Conservation (phyloP, 176 grass and related monocot species). For the Thalia dealbata region DNA sequence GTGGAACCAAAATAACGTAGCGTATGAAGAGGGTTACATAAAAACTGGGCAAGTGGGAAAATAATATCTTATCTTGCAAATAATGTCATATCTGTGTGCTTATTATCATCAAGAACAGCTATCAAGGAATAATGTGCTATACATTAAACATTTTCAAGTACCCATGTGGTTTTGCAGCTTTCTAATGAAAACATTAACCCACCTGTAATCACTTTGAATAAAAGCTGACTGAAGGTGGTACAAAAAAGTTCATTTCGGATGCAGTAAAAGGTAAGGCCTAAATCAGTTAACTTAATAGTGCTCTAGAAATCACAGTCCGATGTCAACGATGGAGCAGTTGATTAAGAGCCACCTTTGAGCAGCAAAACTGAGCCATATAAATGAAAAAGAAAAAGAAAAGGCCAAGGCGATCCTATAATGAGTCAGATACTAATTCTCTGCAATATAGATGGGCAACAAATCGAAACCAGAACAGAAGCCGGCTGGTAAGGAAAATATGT, state of each 20-base stretch:
- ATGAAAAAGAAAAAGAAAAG: no score
- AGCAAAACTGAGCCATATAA: background rate
- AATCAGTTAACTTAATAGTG: background rate
- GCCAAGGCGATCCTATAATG: no score
- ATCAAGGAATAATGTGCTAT: no score
- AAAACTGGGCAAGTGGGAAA: no score
- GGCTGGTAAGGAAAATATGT: conserved; percentile 17
- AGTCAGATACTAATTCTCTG: background rate
- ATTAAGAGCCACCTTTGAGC: background rate
- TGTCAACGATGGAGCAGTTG: background rate
- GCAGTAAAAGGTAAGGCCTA: background rate
- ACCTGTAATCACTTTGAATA: background rate
- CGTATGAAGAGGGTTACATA: no score
- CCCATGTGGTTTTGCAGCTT: background rate
- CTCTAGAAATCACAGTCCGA: background rate
- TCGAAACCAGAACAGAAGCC: conserved; percentile 4
- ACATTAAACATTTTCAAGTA: background rate
- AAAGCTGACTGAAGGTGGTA: background rate
- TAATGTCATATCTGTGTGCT: no score
- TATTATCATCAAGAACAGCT: no score
- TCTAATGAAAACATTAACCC: background rate
- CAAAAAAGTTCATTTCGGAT: background rate
- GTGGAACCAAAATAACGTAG: no score
- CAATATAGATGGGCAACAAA: background rate
- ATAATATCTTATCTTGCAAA: no score